Conservation (phyloP, 768 basidiomycete species). For the Sporobolomyces phaffii region DNA sequence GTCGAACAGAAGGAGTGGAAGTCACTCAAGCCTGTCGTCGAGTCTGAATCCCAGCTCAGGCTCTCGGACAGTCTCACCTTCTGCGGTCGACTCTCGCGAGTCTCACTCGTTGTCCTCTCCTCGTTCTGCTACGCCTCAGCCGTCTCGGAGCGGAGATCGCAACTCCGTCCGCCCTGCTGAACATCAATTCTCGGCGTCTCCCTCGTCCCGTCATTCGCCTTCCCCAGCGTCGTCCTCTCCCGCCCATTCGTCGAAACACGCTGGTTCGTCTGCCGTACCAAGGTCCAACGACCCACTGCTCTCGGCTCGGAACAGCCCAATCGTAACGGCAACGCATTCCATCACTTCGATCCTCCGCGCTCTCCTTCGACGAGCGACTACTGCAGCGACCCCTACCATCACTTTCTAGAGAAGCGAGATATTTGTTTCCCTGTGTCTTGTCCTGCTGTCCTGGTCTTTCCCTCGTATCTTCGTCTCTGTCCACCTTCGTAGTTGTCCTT, state of each 20-base stretch:
- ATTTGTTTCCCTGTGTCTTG: neutral
- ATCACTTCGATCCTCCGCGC: neutral
- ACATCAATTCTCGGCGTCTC: neutral
- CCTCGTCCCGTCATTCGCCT: neutral
- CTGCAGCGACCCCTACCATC: constrained; percentile 2
- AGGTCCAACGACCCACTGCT: neutral
- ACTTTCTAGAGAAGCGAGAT: neutral
- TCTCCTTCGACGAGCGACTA: neutral
- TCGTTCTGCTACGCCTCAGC: too few relatives aligned
- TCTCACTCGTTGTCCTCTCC: neutral
- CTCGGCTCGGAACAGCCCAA: neutral
- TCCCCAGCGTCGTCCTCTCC: neutral
- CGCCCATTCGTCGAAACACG: neutral
- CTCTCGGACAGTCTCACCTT: too few relatives aligned
- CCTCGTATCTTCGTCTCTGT: too few relatives aligned
- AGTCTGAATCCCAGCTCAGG: too few relatives aligned
- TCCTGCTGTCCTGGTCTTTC: neutral
- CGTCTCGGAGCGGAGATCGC: too few relatives aligned
- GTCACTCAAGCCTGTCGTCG: too few relatives aligned
- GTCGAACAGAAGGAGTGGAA: too few relatives aligned
- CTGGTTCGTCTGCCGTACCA: neutral
- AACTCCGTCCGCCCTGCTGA: too few relatives aligned
- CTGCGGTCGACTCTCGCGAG: neutral
- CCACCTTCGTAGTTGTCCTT: too few relatives aligned
- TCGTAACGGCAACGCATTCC: neutral